phyloP scores from a whole-genome alignment of 106 monocot species.

The Apostasia shenzhenica region DNA sequence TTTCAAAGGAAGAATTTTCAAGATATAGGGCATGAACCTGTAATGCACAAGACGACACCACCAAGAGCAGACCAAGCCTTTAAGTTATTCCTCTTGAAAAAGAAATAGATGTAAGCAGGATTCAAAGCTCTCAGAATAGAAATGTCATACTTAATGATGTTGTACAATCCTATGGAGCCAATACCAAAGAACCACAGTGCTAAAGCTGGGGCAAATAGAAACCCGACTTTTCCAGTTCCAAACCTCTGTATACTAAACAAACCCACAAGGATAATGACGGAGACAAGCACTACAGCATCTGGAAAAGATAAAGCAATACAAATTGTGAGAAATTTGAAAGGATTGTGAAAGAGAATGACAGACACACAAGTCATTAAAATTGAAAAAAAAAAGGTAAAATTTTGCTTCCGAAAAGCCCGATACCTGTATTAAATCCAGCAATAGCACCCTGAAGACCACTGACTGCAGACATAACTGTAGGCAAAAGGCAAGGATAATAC shows the following conservation, averaged over 20 bases:
- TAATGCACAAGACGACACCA: constrained; percentile 90
- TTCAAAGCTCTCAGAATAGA: constrained; percentile 74
- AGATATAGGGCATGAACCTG: constrained; percentile 30
- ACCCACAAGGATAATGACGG: constrained; percentile 53
- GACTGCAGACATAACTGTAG: constrained; percentile 89
- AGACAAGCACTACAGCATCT: constrained; percentile 71
- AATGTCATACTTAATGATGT: constrained; percentile 65
- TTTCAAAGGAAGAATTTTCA: neutral
- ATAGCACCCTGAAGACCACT: constrained; percentile 85
- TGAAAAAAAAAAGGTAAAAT: neutral
- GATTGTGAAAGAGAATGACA: neutral
- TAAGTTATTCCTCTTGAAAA: constrained; percentile 51
- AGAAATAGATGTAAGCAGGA: constrained; percentile 74
- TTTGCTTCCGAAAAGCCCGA: neutral
- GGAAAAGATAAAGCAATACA: constrained; percentile 15
- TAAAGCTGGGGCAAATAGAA: constrained; percentile 72
- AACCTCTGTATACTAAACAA: constrained; percentile 88
- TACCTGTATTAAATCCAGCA: constrained; percentile 68
- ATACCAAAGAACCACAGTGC: constrained; percentile 85
- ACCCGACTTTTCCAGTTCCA: constrained; percentile 88
- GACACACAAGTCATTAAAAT: neutral
- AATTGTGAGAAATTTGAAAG: neutral
- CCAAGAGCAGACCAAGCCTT: constrained; percentile 94
- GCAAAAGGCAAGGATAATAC: neutral
- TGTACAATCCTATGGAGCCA: constrained; percentile 79